These are phyloP conservation scores for Apiospora koreana DNA, from an alignment of 2,329 filamentous ascomycete genomes.

Conservation along the genomic window DNA sequence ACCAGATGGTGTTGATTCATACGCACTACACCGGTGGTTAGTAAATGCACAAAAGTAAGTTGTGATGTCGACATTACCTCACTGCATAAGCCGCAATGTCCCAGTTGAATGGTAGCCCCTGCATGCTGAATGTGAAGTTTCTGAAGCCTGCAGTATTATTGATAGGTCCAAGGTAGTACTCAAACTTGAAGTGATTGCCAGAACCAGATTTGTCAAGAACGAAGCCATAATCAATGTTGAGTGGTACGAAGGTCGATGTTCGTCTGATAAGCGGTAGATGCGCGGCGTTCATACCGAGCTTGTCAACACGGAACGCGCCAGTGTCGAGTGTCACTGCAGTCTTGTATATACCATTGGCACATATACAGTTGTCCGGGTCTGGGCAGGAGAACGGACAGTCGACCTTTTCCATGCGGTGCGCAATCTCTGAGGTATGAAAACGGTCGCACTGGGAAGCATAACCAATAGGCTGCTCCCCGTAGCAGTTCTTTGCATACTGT, in stretches of 20 bases:
- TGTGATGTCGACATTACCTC: background rate
- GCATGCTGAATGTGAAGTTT: background rate
- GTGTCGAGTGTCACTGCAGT: background rate
- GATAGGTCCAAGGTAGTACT: background rate
- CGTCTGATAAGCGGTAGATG: background rate
- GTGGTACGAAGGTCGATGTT: background rate
- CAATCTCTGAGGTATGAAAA: background rate
- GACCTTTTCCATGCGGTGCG: background rate
- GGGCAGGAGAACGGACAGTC: background rate
- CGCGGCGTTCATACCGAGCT: background rate
- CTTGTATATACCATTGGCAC: background rate
- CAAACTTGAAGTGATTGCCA: background rate
- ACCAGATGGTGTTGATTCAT: background rate
- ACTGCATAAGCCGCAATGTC: background rate
- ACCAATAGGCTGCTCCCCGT: background rate
- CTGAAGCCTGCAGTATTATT: background rate
- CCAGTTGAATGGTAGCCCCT: background rate
- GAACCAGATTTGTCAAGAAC: background rate
- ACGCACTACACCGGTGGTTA: too few relatives aligned
- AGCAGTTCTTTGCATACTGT: background rate
- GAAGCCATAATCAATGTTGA: background rate
- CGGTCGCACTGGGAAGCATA: background rate
- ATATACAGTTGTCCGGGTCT: background rate
- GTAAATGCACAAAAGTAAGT: background rate
- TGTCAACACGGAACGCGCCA: background rate